These are phyloP conservation scores for Gomphus bonarii DNA, from an alignment of 1,284 basidiomycete genomes.

Conservation along the genomic window DNA sequence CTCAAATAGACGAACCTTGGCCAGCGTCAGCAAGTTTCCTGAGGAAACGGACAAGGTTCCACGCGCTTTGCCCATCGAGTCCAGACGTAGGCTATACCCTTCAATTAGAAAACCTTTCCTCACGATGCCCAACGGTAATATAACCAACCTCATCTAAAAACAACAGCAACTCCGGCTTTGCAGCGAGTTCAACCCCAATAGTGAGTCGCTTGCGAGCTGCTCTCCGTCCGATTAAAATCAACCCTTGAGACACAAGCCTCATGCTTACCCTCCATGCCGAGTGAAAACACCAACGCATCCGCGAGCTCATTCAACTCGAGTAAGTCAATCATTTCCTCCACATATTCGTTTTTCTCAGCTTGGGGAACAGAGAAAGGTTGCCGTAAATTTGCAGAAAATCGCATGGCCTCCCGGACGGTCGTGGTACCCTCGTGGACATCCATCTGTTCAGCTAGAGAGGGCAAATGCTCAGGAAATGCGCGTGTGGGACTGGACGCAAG, in stretches of 20 bases:
- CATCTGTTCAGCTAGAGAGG: slow-evolving; percentile 68
- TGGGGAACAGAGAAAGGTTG: slow-evolving; percentile 36
- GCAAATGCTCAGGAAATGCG: slow-evolving; percentile 16
- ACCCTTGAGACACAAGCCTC: slow-evolving; percentile 27
- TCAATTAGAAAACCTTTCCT: not conserved
- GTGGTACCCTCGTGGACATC: slow-evolving; percentile 83
- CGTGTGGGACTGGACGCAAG: slow-evolving; percentile 20
- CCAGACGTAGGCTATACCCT: slow-evolving; percentile 31
- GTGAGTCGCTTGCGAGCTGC: slow-evolving; percentile 45
- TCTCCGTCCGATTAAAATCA: slow-evolving; percentile 26
- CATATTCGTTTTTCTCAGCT: slow-evolving; percentile 41
- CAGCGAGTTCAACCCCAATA: slow-evolving; percentile 49
- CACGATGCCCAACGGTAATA: slow-evolving; percentile 13
- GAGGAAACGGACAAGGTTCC: slow-evolving; percentile 42
- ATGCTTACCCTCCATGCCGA: slow-evolving; percentile 5
- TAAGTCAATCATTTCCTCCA: slow-evolving; percentile 52
- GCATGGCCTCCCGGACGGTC: slow-evolving; percentile 76
- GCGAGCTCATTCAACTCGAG: slow-evolving; percentile 10
- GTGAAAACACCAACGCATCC: slow-evolving; percentile 3
- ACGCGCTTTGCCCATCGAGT: slow-evolving; percentile 46
- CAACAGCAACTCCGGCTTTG: slow-evolving; percentile 42
- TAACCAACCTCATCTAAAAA: slow-evolving; percentile 33
- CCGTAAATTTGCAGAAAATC: slow-evolving; percentile 61
- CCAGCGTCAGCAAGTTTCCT: slow-evolving; percentile 41
- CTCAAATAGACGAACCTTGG: slow-evolving; percentile 28